Base-by-base conservation (phyloP, 768 basidiomycete genomes). In the Termitomyces bulborhizus region DNA sequence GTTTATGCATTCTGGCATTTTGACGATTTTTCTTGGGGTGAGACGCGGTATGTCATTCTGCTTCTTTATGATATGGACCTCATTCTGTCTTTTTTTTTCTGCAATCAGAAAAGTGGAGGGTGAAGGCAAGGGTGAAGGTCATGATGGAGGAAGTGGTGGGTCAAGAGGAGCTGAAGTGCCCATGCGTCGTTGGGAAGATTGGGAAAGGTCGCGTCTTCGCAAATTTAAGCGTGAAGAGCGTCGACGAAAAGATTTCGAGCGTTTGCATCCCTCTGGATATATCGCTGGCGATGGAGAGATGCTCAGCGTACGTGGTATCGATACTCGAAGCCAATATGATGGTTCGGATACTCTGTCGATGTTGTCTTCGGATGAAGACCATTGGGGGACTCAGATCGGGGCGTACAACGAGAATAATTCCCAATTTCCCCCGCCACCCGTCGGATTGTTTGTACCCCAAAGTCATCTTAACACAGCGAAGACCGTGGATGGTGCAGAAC, bases 11-110 rank as follows among this genome's bases (percentile, higher is more conserved):
- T 98, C 69, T 97, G 94, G 93, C 95, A 98, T 71, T 98, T 99
- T 69, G 96, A 98, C 60, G 97, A 99, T 71, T 98, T 99, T 72
- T 94, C 93, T 29, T 99, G 97, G 97, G 97, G 97, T 64, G 93
- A 98, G 72, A 99, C 97, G 18, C 85, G 95, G 92, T 92, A 64
- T 53, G 84, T 71, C 36, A 5, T 56, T 6, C 32, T 41, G 21
- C 4, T 21, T 43, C 18, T 27, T 43, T 31, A 27, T 31, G 13
- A 31, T 32, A 16, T 41, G 27, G 16, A 12, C 36, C 59, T 68
- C 48, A 68, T 53, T 26, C 3, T 43, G 56, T 31, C 46, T 54
- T 61, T 24, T 57, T 57, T 21, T 21, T 21, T 29, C 27, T 32
- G 11, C 13, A 13, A 27, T 42, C 44, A 97, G 96, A 69, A 94